Base-by-base conservation (phyloP, 2,329 filamentous ascomycete species). In the Pseudomassariella vexata region DNA sequence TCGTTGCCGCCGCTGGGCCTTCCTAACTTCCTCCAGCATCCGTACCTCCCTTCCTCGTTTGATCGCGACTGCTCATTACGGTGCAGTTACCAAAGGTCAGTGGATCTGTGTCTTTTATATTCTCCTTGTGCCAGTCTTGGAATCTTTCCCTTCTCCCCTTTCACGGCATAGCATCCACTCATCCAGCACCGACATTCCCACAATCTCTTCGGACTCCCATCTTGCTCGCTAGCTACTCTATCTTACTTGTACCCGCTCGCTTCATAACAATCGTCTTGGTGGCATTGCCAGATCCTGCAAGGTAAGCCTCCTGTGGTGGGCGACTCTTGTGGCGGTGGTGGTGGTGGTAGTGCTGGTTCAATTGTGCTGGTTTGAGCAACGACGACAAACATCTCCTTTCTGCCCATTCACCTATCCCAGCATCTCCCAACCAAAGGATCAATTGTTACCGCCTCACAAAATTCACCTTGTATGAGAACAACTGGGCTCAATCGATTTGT, bases 201-300 rank as follows among this genome's bases (percentile, higher is more conserved):
- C 59, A 58, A 50, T 62, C 62, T 63, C 63, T 66, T 63, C 55
- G 53, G 53, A 52, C 53, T 46, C 57, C 56, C 65, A 68, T 68
- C 64, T 75, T 74, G 71, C 68, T 72, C 58, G 63, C 66, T 73
- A 74, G 66, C 68, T 71, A 65, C 65, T 66, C 68, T 66, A 71
- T 73, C 65, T 68, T 69, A 67, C 64, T 69, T 66, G 62, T 61
- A 52, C 56, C 56, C 64, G 53, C 65, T 73, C 67, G 64, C 68
- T 75, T 70, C 63, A 65, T 65, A 53, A 60, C 62, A 62, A 55
- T 57, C 57, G 60, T 63, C 65, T 65, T 71, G 69, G 68, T 45
- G 51, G 41, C 47, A 47, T 49, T 41, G 49, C 39, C 50, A 37
- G 42, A 37, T 28, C 38, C 37, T 31, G 25, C 36, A 44, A 47